These are phyloP conservation scores for Fraxinus cuspidata DNA, from an alignment of 257 asterid species.

Conservation along the genomic window DNA sequence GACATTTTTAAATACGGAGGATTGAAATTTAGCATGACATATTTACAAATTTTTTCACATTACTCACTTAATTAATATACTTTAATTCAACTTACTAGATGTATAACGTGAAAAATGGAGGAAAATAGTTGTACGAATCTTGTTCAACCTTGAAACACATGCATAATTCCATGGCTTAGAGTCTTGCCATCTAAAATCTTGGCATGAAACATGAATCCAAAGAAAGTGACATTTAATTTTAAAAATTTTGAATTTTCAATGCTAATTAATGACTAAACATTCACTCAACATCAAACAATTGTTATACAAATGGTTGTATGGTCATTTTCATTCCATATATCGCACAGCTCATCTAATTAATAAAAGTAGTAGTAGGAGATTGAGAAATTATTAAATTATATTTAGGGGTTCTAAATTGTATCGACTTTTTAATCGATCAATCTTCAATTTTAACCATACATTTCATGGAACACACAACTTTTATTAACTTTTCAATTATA, in stretches of 20 bases:
- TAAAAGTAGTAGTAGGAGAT: background rate
- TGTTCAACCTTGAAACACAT: background rate
- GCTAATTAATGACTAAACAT: slow-evolving; percentile 10
- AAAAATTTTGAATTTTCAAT: background rate
- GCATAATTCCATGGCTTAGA: slow-evolving; percentile 1
- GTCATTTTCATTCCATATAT: background rate
- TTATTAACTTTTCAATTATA: too few species aligned
- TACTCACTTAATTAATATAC: too few species aligned
- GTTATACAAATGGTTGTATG: background rate
- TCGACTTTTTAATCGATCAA: too few species aligned
- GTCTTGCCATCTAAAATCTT: slow-evolving; percentile 37
- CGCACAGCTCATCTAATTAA: too few species aligned
- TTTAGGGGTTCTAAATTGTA: too few species aligned
- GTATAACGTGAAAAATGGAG: background rate
- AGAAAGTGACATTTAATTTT: background rate
- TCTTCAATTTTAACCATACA: too few species aligned
- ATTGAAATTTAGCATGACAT: too few species aligned
- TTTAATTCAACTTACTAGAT: too few species aligned
- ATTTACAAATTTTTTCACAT: too few species aligned
- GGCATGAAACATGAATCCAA: slow-evolving; percentile 35
- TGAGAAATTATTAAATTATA: background rate
- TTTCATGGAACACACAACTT: too few species aligned
- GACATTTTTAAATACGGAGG: too few species aligned
- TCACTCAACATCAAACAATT: slow-evolving; percentile 19
- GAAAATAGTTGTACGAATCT: background rate